Conservation (phyloP, 306 rosid species). For the Sicyos edulis region DNA sequence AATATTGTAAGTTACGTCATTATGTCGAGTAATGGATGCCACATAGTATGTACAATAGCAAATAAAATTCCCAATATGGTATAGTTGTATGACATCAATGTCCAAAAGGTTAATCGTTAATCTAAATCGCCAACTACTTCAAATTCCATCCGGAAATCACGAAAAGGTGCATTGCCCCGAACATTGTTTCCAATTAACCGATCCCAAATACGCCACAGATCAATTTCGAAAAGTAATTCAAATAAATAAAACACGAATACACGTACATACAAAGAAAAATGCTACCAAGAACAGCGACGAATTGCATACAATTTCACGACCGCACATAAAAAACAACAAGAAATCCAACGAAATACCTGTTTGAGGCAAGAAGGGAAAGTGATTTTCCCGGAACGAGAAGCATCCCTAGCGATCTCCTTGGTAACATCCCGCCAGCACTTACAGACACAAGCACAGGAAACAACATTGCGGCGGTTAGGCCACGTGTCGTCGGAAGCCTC, state of each 20-base stretch:
- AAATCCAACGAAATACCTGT: conserved; percentile 45
- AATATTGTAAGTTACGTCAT: too few relatives aligned
- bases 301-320: neutral
- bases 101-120: neutral
- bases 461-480: conserved; percentile 81
- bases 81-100: neutral
- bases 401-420: conserved; percentile 52
- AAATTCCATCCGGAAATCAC: neutral
- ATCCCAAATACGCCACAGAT: neutral
- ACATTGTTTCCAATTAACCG: neutral
- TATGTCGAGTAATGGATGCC: too few relatives aligned
- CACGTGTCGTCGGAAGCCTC: conserved; percentile 68
- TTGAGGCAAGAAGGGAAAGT: conserved; percentile 95
- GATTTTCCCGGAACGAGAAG: conserved; percentile 51
- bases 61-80: neutral
- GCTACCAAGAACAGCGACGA: neutral
- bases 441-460: conserved; percentile 83
- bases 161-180: neutral
- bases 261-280: neutral
- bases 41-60: too few relatives aligned
- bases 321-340: neutral
- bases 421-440: conserved; percentile 87
- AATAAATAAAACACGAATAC: neutral
- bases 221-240: neutral
- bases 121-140: neutral